Percentiles rank a stretch among this genome's conserved stretches.
Evolutionary conservation across 2,329 filamentous ascomycete genomes (phyloP).

Genomic region (Fusarium pseudonygamai): DNA sequence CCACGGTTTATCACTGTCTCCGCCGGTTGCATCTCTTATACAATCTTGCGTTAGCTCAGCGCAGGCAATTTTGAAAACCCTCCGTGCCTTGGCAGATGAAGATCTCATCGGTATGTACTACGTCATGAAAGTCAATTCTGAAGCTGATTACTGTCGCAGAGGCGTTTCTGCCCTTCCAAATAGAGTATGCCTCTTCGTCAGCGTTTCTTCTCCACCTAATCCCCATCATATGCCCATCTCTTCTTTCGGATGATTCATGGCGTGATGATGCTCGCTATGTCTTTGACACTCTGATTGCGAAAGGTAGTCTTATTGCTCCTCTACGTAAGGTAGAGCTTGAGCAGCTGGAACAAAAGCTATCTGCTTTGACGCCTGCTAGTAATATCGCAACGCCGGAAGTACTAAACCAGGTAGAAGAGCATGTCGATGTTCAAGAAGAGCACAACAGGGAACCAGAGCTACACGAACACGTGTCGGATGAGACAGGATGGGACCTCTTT

Average conservation of each 20-base stretch:
- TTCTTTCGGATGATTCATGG: conserved; percentile 50
- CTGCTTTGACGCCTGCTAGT: conserved; percentile 45
- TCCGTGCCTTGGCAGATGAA: conserved; percentile 42
- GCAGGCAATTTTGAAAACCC: conserved; percentile 40
- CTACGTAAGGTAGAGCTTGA: conserved; percentile 49
- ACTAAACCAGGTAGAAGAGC: background rate
- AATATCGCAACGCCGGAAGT: conserved; percentile 1
- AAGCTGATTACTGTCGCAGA: background rate
- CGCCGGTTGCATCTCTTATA: conserved; percentile 42
- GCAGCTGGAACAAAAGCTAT: conserved; percentile 50
- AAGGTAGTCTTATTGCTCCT: conserved; percentile 51
- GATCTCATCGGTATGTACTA: conserved; percentile 39
- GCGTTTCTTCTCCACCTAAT: conserved; percentile 52
- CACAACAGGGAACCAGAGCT: background rate
- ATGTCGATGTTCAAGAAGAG: background rate
- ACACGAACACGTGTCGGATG: conserved; percentile 9
- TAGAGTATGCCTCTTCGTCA: conserved; percentile 54
- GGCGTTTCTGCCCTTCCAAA: conserved; percentile 53
- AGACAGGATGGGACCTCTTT: conserved; percentile 47
- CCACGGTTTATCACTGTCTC: conserved; percentile 31
- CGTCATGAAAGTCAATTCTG: accelerated
- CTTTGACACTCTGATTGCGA: conserved; percentile 50
- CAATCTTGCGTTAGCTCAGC: conserved; percentile 45
- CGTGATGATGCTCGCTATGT: conserved; percentile 49
- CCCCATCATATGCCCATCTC: conserved; percentile 45